phyloP scores from a whole-genome alignment of 805 yeast species.

The Lachancea cidri region DNA sequence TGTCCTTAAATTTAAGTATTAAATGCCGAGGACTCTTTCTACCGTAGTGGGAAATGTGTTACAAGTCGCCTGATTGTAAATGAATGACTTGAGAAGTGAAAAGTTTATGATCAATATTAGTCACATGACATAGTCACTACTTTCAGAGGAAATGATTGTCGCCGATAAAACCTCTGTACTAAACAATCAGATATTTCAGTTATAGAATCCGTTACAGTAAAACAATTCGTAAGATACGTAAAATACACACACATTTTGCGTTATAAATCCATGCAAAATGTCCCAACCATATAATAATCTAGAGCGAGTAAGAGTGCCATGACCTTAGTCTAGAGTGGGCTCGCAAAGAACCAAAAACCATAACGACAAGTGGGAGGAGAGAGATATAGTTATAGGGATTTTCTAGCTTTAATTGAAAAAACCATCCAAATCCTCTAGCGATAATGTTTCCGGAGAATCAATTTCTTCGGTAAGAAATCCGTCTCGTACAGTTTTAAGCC shows the following conservation, averaged over 20 bases:
- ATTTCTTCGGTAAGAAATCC: conserved; percentile 78
- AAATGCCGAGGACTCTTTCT: not conserved
- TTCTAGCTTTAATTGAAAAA: conserved; percentile 33
- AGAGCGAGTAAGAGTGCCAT: not conserved
- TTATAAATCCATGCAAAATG: not conserved
- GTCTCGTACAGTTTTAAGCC: conserved; percentile 69
- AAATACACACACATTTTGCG: not conserved
- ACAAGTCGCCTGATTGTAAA: no score
- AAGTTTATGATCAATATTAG: no score
- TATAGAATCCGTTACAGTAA: not conserved
- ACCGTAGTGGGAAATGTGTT: no score
- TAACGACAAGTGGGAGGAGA: no score
- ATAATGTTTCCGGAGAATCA: conserved; percentile 71
- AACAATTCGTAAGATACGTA: not conserved
- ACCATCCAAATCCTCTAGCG: conserved; percentile 62
- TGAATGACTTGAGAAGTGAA: not conserved
- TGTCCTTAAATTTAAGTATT: not conserved
- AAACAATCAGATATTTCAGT: not conserved
- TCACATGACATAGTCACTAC: not conserved
- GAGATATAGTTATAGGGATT: no score
- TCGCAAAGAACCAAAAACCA: not conserved
- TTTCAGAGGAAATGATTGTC: no score
- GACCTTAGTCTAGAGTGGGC: not conserved
- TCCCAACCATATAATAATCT: not conserved
- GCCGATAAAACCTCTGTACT: not conserved